phyloP scores from a whole-genome alignment of 1,284 basidiomycete species.

The Cryptococcus depauperatus region DNA sequence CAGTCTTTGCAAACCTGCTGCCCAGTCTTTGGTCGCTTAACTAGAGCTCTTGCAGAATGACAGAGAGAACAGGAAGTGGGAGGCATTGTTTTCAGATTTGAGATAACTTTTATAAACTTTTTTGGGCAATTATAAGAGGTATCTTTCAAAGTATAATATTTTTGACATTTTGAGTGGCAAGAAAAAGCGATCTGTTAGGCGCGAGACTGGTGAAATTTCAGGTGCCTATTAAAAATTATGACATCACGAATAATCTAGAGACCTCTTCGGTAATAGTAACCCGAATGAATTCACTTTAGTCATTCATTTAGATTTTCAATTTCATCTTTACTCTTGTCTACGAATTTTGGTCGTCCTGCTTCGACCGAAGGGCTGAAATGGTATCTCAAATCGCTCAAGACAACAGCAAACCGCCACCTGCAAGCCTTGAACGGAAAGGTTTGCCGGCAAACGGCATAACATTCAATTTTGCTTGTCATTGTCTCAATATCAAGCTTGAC shows the following conservation, averaged over 20 bases:
- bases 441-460: conserved; percentile 13
- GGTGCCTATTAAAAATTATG: too few relatives aligned
- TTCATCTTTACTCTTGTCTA: background rate
- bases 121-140: too few relatives aligned
- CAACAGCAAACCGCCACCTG: background rate
- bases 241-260: too few relatives aligned
- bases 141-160: too few relatives aligned
- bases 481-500: conserved; percentile 27
- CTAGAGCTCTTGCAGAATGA: conserved; percentile 65
- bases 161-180: too few relatives aligned
- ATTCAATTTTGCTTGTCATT: conserved; percentile 27
- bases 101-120: too few relatives aligned
- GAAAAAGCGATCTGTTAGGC: too few relatives aligned
- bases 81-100: conserved; percentile 30
- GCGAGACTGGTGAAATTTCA: too few relatives aligned
- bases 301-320: background rate
- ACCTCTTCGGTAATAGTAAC: too few relatives aligned
- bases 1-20: conserved; percentile 93
- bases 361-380: background rate
- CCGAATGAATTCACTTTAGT: background rate
- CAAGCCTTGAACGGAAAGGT: too few relatives aligned
- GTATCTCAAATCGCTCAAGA: background rate
- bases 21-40: conserved; percentile 93
- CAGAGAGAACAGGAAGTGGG: conserved; percentile 53
- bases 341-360: background rate